A percentile compares a stretch with the other conserved stretches of the same genome.
Conservation (phyloP, 2,329 filamentous ascomycete genomes). For the Laburnicola sp. region DNA sequence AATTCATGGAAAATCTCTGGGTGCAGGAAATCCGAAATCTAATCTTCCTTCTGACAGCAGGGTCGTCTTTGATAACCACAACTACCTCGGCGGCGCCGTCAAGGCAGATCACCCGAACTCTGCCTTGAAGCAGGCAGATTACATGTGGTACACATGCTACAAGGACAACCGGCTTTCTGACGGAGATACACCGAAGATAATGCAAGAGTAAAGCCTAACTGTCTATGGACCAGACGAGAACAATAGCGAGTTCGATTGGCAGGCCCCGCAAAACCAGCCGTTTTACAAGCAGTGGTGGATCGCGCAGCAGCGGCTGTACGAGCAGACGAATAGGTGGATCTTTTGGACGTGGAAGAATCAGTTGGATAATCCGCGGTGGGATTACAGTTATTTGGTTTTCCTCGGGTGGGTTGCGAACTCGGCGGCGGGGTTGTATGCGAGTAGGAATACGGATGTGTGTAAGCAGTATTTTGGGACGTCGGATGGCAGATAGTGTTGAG, state of each 20-base stretch:
- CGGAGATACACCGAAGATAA: slow-evolving; percentile 49
- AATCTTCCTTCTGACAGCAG: slow-evolving; percentile 48
- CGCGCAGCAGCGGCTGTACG: slow-evolving; percentile 60
- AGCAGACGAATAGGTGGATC: slow-evolving; percentile 59
- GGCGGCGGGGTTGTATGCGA: slow-evolving; percentile 4
- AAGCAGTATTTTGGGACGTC: not conserved
- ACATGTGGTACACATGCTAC: slow-evolving; percentile 56
- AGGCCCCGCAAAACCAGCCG: slow-evolving; percentile 32
- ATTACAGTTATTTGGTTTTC: slow-evolving; percentile 42
- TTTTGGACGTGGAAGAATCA: slow-evolving; percentile 65
- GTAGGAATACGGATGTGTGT: slow-evolving; percentile 1
- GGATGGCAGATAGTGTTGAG: not conserved
- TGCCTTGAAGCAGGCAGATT: slow-evolving; percentile 51
- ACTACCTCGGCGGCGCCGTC: slow-evolving; percentile 56
- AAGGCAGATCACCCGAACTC: slow-evolving; percentile 6
- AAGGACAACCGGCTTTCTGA: slow-evolving; percentile 49
- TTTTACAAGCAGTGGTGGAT: slow-evolving; percentile 63
- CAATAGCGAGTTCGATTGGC: slow-evolving; percentile 49
- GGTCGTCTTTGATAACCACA: slow-evolving; percentile 61
- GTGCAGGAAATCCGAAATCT: slow-evolving; percentile 58
- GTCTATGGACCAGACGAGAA: slow-evolving; percentile 56
- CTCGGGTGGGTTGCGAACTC: not conserved
- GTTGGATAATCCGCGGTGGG: slow-evolving; percentile 55
- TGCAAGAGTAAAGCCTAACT: slow-evolving; percentile 64
- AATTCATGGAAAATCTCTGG: slow-evolving; percentile 59